Evolutionary conservation across 2,329 filamentous ascomycete species (phyloP), one percentile per base, ranked within the genome.

Genomic region (Ophiosphaerella korrae): DNA sequence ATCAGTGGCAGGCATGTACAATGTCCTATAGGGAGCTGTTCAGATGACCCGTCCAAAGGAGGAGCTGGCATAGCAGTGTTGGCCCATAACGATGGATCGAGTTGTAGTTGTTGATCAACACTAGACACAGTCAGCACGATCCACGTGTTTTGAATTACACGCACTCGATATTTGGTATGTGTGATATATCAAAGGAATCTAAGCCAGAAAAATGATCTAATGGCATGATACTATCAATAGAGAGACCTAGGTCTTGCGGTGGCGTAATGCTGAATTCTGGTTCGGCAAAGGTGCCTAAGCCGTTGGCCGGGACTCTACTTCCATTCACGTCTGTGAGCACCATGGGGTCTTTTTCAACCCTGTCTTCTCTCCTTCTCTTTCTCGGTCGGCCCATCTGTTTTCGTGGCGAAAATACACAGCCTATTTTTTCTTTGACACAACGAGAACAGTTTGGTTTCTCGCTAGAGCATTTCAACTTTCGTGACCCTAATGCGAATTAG

Each of bases 331-430:
- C 54, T 23, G 45, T 29, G 2, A 41, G 33, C 23, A 36, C 9
- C 9, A 16, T 33, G 0, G 43, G 23, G 2, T 31, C 14, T 13
- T 56, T 52, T n/a, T 51, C 54, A 12, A 43, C 48, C 42, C 48
- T 56, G 21, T 60, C 68, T n/a, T 70, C 67, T 42, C 73, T 64
- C 50, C 66, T 64, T 44, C 78, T 71, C 62, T 81, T 82, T 52
- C 75, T 74, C n/a, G 79, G 79, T 37, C 79, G 62, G 8, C 79
- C 79, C 79, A 81, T 82, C 32, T 69, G 74, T 62, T 79, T 80
- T 45, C 77, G 77, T 2, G 67, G 64, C 21, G 77, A 80, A 60
- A 80, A 82, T 23, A 76, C 45, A 58, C 79, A 82, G 13, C 42
- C 41, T 12, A 80, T 70, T 3, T 55, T 57, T 42, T 80, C 78